Percentiles rank a stretch among this genome's conserved stretches.
Conservation (phyloP, 257 asterid species). For the Verbena officinalis region DNA sequence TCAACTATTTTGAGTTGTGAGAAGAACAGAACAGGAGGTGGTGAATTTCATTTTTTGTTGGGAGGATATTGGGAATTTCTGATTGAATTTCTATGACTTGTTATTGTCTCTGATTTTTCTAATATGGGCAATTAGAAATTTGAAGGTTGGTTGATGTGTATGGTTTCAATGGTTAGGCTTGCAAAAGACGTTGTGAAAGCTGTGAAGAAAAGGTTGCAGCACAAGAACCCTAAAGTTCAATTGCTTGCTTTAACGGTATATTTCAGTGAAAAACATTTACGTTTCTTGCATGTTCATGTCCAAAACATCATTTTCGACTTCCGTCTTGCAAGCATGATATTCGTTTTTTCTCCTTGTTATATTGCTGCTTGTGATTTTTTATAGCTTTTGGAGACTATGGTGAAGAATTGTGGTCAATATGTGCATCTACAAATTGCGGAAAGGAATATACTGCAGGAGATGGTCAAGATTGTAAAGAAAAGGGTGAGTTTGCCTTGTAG, state of each 20-base stretch:
- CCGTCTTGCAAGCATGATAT: background rate
- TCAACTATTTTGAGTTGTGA: conserved; percentile 27
- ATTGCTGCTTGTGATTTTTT: conserved; percentile 19
- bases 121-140: background rate
- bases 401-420: conserved; percentile 94
- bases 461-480: conserved; percentile 91
- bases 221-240: conserved; percentile 93
- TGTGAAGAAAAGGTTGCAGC: conserved; percentile 88
- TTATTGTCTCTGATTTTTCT: background rate
- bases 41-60: conserved; percentile 31
- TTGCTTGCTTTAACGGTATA: conserved; percentile 89
- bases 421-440: conserved; percentile 94
- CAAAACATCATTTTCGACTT: background rate
- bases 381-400: conserved; percentile 94
- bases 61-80: background rate
- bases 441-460: conserved; percentile 76
- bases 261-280: background rate
- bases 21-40: background rate
- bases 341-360: background rate
- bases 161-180: conserved; percentile 45
- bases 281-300: background rate
- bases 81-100: background rate
- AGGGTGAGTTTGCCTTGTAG: conserved; percentile 49
- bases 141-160: conserved; percentile 15
- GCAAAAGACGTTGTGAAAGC: conserved; percentile 88